phyloP scores from a whole-genome alignment of 192 early-diverging fungal genomes.

The Allomyces macrogynus region DNA sequence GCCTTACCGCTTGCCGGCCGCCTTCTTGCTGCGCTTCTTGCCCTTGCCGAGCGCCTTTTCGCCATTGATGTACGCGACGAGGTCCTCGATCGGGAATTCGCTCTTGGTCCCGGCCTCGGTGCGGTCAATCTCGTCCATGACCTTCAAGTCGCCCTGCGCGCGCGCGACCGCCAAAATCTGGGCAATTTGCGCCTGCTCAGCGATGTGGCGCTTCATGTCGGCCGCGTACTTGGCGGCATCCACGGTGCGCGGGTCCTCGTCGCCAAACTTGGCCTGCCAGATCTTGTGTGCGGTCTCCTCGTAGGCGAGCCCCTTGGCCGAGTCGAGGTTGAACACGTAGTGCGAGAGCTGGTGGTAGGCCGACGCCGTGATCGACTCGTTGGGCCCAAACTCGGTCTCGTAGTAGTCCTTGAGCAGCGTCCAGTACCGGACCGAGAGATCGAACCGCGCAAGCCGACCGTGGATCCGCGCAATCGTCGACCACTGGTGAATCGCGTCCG shows the following conservation, averaged over 20 bases:
- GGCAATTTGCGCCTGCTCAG: slow-evolving; percentile 23
- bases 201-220: slow-evolving; percentile 39
- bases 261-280: slow-evolving; percentile 26
- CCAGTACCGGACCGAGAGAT: neutral
- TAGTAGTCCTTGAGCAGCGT: slow-evolving; percentile 9
- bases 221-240: slow-evolving; percentile 42
- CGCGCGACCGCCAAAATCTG: slow-evolving; percentile 10
- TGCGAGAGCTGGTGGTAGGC: slow-evolving; percentile 8
- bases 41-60: neutral
- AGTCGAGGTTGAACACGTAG: neutral
- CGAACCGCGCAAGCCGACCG: slow-evolving; percentile 6
- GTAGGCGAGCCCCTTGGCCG: neutral
- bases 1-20: neutral
- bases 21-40: neutral
- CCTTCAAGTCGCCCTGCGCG: slow-evolving; percentile 9
- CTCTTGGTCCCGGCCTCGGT: slow-evolving; percentile 30
- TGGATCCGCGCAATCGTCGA: slow-evolving; percentile 2
- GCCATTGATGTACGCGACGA: slow-evolving; percentile 47
- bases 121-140: slow-evolving; percentile 12
- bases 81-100: slow-evolving; percentile 51
- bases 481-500: slow-evolving; percentile 64
- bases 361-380: slow-evolving; percentile 34
- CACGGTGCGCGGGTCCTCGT: slow-evolving; percentile 48
- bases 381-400: slow-evolving; percentile 12
- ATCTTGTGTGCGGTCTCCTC: neutral